phyloP scores from a whole-genome alignment of 1,284 basidiomycete species.

The Phlebopus sp. region DNA sequence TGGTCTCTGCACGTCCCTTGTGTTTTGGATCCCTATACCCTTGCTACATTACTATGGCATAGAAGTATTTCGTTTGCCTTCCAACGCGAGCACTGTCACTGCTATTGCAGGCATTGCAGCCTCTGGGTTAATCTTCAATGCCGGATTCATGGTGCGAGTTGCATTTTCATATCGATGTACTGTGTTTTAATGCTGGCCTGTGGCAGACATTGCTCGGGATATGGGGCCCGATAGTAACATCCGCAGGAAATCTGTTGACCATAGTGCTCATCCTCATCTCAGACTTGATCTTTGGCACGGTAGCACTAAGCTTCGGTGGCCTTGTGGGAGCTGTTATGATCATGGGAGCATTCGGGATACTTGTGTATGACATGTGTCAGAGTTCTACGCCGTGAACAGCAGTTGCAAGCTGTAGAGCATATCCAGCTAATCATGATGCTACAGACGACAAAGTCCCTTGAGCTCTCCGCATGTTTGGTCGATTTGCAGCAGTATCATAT shows the following conservation, averaged over 20 bases:
- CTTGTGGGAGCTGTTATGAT: constrained; percentile 68
- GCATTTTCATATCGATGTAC: constrained; percentile 3
- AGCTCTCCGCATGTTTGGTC: neutral
- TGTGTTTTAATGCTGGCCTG: constrained; percentile 6
- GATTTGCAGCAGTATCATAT: constrained; percentile 32
- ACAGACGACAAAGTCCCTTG: neutral
- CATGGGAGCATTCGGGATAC: constrained; percentile 67
- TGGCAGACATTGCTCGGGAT: constrained; percentile 67
- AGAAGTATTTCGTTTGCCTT: constrained; percentile 61
- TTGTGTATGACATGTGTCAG: constrained; percentile 63
- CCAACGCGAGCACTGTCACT: constrained; percentile 38
- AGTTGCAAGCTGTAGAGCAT: too few species aligned
- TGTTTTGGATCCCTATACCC: constrained; percentile 74
- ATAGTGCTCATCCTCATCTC: constrained; percentile 78
- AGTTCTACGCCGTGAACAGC: neutral
- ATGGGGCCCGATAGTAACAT: constrained; percentile 85
- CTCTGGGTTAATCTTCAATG: constrained; percentile 72
- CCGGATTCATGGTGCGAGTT: constrained; percentile 66
- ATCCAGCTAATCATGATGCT: neutral
- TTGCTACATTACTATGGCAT: constrained; percentile 58
- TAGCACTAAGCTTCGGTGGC: constrained; percentile 60
- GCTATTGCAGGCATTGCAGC: constrained; percentile 61
- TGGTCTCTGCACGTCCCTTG: constrained; percentile 59
- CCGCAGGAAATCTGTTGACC: constrained; percentile 79
- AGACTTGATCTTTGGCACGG: constrained; percentile 64